Conservation (phyloP, 2,329 filamentous ascomycete genomes). For the Penicillium sp. region DNA sequence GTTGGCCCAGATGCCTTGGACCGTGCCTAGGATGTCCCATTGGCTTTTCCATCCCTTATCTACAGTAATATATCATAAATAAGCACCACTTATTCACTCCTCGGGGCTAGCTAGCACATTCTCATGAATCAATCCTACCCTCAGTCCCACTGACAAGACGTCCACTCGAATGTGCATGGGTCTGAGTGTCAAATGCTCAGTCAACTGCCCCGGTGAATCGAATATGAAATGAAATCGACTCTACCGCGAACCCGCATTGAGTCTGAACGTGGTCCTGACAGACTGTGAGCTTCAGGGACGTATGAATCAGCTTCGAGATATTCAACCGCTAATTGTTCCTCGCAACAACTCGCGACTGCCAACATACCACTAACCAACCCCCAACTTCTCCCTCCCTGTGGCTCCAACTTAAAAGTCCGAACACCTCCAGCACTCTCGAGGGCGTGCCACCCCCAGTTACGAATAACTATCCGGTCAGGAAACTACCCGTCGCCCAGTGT, state of each 20-base stretch:
- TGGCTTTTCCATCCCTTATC: background rate
- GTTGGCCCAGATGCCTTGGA: background rate
- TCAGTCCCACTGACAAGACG: background rate
- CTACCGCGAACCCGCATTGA: background rate
- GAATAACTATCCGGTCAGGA: background rate
- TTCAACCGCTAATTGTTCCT: too few relatives aligned
- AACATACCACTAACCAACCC: background rate
- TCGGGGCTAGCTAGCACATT: background rate
- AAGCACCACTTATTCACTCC: background rate
- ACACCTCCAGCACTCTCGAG: too few relatives aligned
- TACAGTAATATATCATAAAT: background rate
- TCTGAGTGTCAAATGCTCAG: background rate
- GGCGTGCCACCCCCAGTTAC: background rate
- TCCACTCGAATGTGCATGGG: background rate
- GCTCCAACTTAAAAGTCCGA: too few relatives aligned
- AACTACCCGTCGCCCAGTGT: background rate
- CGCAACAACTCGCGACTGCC: too few relatives aligned
- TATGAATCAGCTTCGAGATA: too few relatives aligned
- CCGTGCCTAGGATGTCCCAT: background rate
- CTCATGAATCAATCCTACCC: background rate
- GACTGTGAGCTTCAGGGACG: background rate
- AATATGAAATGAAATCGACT: background rate
- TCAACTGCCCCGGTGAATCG: background rate
- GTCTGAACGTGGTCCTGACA: background rate
- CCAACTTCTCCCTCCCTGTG: too few relatives aligned